Evolutionary conservation across 2,329 filamentous ascomycete genomes (phyloP), one percentile per base, ranked within the genome.

Genomic region (Pseudogymnoascus sp.): DNA sequence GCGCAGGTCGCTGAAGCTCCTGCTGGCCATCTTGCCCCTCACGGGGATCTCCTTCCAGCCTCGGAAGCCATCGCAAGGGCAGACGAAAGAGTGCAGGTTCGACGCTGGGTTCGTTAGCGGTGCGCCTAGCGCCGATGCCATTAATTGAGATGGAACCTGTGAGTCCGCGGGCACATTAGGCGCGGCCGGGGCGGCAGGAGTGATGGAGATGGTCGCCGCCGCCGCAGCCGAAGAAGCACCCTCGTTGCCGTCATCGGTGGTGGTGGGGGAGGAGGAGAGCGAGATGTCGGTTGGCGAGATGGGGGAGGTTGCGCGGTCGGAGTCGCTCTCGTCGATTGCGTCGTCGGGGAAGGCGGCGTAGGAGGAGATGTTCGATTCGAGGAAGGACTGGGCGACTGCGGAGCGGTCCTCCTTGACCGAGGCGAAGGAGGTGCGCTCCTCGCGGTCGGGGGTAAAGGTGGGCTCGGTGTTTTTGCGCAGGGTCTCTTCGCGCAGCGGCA

Each of bases 41-140:
- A 87, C 78, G 63, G 80, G 79, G 71, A 87, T 86, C 70, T 82
- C 78, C 76, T 84, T 86, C 84, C 84, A 87, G 61, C 84, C 84
- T 66, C 78, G 79, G 72, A 86, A 86, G 72, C 77, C 79, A 68
- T 85, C 66, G 79, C 79, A 63, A 21, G 85, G 84, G 66, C 79
- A 81, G 77, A 83, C 85, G 71, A 80, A 82, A 64, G 82, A 83
- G 72, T 84, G 82, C 40, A 86, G 78, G 68, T 74, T 78, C 76
- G 81, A 84, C 69, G 81, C 73, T 63, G 83, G 83, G 68, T 81
- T 79, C 15, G 66, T 70, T 38, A 69, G 61, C 65, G 70, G 66
- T 2, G 62, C 65, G 35, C 60, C 57, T 63, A 68, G 31, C 26
- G 31, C 50, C 17, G 50, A 31, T 31, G 26, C 50, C 50, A n/a